Evolutionary conservation across 495 filamentous ascomycete genomes (phyloP).

Genomic region (Lasiosphaeria miniovina): DNA sequence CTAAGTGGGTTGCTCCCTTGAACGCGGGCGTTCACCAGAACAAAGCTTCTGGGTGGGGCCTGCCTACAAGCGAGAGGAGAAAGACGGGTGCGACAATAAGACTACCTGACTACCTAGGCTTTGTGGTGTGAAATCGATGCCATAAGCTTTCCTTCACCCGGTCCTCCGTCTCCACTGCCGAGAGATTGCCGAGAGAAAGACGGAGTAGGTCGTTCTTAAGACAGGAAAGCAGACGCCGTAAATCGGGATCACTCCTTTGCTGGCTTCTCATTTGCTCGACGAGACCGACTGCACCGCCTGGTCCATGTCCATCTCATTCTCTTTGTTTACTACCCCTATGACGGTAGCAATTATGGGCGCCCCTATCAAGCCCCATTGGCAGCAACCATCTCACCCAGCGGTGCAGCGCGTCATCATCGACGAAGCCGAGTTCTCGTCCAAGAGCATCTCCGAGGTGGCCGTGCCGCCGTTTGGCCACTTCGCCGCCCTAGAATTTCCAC

Average conservation of each 20-base stretch:
- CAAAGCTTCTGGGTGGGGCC: too few relatives aligned
- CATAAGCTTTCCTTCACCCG: neutral
- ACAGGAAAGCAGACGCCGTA: too few relatives aligned
- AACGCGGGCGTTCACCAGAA: too few relatives aligned
- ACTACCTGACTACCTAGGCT: too few relatives aligned
- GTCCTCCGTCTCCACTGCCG: neutral
- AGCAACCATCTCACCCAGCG: constrained; percentile 51
- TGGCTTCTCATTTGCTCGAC: too few relatives aligned
- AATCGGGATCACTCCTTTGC: too few relatives aligned
- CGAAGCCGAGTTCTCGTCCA: constrained; percentile 53
- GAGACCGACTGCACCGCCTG: too few relatives aligned
- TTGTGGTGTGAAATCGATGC: neutral
- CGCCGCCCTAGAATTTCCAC: constrained; percentile 49
- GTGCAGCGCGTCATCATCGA: constrained; percentile 51
- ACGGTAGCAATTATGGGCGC: constrained; percentile 32
- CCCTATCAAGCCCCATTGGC: constrained; percentile 50
- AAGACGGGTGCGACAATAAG: too few relatives aligned
- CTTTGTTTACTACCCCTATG: neutral
- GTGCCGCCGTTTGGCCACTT: constrained; percentile 62
- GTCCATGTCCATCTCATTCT: too few relatives aligned
- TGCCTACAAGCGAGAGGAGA: too few relatives aligned
- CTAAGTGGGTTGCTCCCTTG: constrained; percentile 1
- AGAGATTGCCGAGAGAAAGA: neutral
- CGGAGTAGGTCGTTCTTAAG: neutral
- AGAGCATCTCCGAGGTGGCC: constrained; percentile 57